Percentiles rank a stretch among this genome's conserved stretches.
Evolutionary conservation across 2,329 filamentous ascomycete genomes (phyloP).

Genomic region (Hymenoscyphus repandus): DNA sequence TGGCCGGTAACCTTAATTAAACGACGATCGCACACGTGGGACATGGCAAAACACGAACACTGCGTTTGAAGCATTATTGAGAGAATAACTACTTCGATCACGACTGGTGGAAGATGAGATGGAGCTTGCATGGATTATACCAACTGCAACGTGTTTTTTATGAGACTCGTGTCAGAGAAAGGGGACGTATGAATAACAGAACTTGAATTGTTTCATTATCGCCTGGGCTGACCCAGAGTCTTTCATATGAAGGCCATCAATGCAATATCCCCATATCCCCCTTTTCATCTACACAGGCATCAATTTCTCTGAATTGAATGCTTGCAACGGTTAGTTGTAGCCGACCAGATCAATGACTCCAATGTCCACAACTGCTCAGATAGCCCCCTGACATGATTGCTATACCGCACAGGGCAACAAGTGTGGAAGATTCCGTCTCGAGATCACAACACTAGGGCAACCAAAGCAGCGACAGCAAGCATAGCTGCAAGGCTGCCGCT

Average conservation of each 20-base stretch:
- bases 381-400: neutral
- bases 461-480: constrained; percentile 4
- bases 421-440: neutral
- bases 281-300: neutral
- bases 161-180: neutral
- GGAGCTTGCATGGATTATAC: neutral
- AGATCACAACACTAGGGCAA: constrained; percentile 1
- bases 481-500: constrained; percentile 1
- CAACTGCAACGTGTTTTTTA: neutral
- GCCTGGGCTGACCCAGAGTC: neutral
- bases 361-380: neutral
- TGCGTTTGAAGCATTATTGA: no score
- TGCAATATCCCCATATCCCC: neutral
- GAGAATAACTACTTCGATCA: neutral
- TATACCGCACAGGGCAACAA: neutral
- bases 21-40: no score
- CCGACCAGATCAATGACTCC: no score
- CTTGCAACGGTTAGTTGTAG: no score
- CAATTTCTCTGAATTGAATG: no score
- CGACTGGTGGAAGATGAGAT: neutral
- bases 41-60: no score
- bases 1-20: no score
- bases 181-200: neutral
- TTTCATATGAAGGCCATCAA: neutral
- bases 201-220: neutral